Base-by-base conservation (phyloP, 352 stramenopile species). In the Globisporangium camurandrum region DNA sequence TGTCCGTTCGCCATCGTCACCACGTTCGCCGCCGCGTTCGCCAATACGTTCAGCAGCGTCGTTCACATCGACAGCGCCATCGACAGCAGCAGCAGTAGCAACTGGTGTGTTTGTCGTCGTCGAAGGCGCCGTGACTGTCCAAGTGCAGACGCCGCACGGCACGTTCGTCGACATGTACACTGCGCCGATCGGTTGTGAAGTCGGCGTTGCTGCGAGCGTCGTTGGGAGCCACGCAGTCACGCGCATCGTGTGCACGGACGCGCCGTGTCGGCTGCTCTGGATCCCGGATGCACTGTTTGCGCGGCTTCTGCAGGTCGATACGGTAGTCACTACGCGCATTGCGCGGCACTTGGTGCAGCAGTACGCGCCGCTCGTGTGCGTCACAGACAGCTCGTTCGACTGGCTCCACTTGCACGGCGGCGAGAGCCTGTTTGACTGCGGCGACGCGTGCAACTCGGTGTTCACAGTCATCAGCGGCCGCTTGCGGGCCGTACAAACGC, bases 371-470 rank as follows among this genome's bases (percentile, higher is more conserved):
- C 57, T 91, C 2, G 80, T 91, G 14, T 86, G 75, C 34, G 47
- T 86, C 24, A 64, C 75, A 1, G 83, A 94, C 49, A 88, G 70
- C 28, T 84, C 78, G 24, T 92, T 94, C 38, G 79, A 94, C 48
- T 89, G 77, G 69, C 57, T 92, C 16, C 83, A 94, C 58, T 61
- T 94, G 9, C 79, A 90, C 52, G 84, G 80, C 46, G 83, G 83
- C 22, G 78, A 92, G 47, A 87, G 64, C 45, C 34, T 94, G 2
- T 94, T 91, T 48, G 61, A 89, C 22, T 74, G 75, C 44, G 83
- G 83, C 6, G 83, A 90, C 40, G 9, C 83, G 23, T 90, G 80
- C 28, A 72, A 91, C 62, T 83, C 83, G 1, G 80, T 91, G 16
- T 92, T 86, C 40, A 91, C 78, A 0, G 61, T 94, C 2, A 81